Base-by-base conservation (phyloP, 352 stramenopile species). In the Globisporangium spiculum region DNA sequence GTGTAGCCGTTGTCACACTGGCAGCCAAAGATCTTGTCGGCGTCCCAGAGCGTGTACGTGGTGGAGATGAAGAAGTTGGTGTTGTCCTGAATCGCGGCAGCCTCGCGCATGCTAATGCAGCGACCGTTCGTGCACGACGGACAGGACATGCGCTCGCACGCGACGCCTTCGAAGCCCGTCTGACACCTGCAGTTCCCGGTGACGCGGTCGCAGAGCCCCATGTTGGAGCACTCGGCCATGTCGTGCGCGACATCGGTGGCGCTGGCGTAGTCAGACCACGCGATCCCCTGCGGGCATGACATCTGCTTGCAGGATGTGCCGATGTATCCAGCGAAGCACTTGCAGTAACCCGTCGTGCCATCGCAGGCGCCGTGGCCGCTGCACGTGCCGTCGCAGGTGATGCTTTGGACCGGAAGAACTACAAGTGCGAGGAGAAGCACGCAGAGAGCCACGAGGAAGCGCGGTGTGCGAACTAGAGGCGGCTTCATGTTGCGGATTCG, bases 311-410 rank as follows among this genome's bases (percentile, higher is more conserved):
- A 94, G 0, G 86, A 87, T 14, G 76, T 73, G 56, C 91, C 92
- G 48, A 81, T 82, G 73, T 84, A 96, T 1, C 83, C 84, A 22
- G 76, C 76, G 60, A 93, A 97, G 74, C 92, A 98, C 8, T 70
- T 71, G 70, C 92, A 98, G 8, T 81, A 75, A 27, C 92, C 93
- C 0, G 79, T 87, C 0, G 72, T 41, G 12, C 57, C 38, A 67
- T 89, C 77, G 85, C 64, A 67, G 65, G 30, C 92, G 87, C 64
- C 69, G 83, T 32, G 32, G 7, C 32, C 30, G 4, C 81, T 96
- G 74, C 94, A 98, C 64, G 88, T 89, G 77, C 85, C 85, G 61
- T 90, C 81, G 50, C 80, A 93, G n/a, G 69, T 86, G 66, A 73
- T 53, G 41, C 53, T 27, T 2, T 26, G 7, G 4, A 30, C 56